phyloP scores from a whole-genome alignment of 2,329 filamentous ascomycete species.

The Hypoxylon sp. region DNA sequence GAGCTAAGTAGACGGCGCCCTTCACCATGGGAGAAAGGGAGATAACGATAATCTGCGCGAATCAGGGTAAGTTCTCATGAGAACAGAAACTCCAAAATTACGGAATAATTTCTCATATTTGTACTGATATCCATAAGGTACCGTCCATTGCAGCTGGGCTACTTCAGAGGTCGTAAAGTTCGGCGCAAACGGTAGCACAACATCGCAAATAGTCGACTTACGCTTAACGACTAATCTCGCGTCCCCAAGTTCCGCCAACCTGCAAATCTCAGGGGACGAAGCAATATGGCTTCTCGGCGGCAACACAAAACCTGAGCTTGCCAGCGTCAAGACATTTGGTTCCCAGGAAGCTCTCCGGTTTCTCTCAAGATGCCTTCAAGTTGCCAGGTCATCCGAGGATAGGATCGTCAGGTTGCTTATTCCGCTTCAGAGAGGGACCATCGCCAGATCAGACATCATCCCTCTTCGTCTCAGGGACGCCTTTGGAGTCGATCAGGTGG shows the following conservation, averaged over 20 bases:
- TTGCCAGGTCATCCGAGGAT: slow-evolving; percentile 13
- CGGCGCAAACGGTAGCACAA: slow-evolving; percentile 16
- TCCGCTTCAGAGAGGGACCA: slow-evolving; percentile 41
- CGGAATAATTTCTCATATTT: not conserved
- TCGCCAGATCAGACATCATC: slow-evolving; percentile 46
- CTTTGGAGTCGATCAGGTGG: slow-evolving; percentile 35
- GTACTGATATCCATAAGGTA: slow-evolving; percentile 23
- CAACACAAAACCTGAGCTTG: not conserved
- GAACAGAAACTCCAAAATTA: not conserved
- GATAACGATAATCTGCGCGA: slow-evolving; percentile 10
- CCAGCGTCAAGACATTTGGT: slow-evolving; percentile 32
- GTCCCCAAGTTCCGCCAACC: not conserved
- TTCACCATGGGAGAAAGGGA: slow-evolving; percentile 31
- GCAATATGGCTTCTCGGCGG: slow-evolving; percentile 8
- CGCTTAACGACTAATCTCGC: slow-evolving; percentile 28
- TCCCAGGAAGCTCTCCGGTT: slow-evolving; percentile 37
- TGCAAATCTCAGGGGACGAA: not conserved
- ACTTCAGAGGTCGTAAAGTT: slow-evolving; percentile 15
- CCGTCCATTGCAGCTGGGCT: slow-evolving; percentile 38
- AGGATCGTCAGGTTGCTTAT: slow-evolving; percentile 42
- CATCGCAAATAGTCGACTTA: slow-evolving; percentile 42
- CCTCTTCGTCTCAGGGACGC: slow-evolving; percentile 44
- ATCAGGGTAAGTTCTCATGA: slow-evolving; percentile 13
- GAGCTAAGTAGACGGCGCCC: not conserved
- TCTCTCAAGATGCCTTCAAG: slow-evolving; percentile 39